phyloP scores from a whole-genome alignment of 148 eudicot species.

The Polygonum aviculare region DNA sequence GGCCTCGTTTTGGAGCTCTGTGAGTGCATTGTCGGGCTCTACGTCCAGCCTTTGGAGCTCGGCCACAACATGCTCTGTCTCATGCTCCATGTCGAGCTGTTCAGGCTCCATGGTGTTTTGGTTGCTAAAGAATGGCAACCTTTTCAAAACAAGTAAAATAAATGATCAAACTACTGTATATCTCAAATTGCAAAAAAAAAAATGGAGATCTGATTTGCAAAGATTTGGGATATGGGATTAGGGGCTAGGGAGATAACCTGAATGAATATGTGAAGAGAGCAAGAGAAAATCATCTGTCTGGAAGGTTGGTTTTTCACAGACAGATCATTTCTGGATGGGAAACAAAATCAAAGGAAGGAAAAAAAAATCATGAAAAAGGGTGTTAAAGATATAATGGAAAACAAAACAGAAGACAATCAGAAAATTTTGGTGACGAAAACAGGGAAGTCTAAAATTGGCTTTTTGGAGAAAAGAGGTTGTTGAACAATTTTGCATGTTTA shows the following conservation, averaged over 20 bases:
- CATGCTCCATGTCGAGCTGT: not conserved
- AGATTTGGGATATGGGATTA: not conserved
- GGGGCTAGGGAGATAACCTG: not conserved
- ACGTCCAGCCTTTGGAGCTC: not conserved
- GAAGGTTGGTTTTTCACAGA: not conserved
- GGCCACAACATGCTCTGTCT: not conserved
- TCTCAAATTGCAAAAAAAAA: not conserved
- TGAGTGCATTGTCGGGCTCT: not conserved
- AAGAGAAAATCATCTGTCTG: not conserved
- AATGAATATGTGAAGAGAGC: not conserved
- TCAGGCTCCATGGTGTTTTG: not conserved
- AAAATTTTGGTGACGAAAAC: not conserved
- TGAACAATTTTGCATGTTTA: not conserved
- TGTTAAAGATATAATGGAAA: not conserved
- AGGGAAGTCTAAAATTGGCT: too few species aligned
- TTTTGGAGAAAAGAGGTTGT: not conserved
- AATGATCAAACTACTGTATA: not conserved
- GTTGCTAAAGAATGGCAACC: not conserved
- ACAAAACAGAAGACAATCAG: constrained; percentile 1
- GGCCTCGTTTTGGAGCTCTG: not conserved
- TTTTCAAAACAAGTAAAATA: not conserved
- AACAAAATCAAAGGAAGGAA: not conserved
- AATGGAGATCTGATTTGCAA: too few species aligned
- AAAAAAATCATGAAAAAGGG: not conserved
- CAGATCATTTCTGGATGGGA: not conserved